These are phyloP conservation scores for Linnemannia zychae DNA, from an alignment of 192 early-diverging fungal genomes.

Conservation along the genomic window DNA sequence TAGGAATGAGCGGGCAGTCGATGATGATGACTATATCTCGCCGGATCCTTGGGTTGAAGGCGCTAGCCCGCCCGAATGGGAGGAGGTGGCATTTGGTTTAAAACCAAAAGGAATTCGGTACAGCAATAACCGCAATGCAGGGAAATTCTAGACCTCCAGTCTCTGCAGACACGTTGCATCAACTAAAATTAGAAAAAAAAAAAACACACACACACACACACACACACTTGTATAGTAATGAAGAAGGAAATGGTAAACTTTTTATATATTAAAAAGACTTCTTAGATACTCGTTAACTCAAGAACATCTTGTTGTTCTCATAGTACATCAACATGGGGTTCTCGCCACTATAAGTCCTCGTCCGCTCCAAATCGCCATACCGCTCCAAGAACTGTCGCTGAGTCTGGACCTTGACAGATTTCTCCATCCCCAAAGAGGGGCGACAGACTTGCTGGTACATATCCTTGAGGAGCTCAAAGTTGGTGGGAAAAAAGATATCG, in stretches of 20 bases:
- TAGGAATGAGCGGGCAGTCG: not conserved
- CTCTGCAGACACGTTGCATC: too few relatives aligned
- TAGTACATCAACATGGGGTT: slow-evolving; percentile 97
- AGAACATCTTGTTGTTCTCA: slow-evolving; percentile 84
- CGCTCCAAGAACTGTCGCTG: slow-evolving; percentile 85
- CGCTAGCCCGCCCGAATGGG: not conserved
- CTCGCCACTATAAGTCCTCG: slow-evolving; percentile 88
- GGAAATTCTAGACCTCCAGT: too few relatives aligned
- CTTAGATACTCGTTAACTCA: slow-evolving; percentile 57
- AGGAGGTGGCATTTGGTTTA: not conserved
- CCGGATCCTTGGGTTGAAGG: not conserved
- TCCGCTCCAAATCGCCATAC: slow-evolving; percentile 82
- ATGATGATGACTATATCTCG: not conserved
- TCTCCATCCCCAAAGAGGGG: slow-evolving; percentile 54
- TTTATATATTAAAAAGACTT: not conserved
- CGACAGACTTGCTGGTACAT: slow-evolving; percentile 82
- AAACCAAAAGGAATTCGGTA: not conserved
- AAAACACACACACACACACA: too few relatives aligned
- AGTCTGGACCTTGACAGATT: slow-evolving; percentile 69
- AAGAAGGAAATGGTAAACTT: not conserved
- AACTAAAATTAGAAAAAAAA: too few relatives aligned
- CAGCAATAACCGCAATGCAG: not conserved
- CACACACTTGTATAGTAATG: too few relatives aligned
- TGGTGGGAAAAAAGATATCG: slow-evolving; percentile 99
- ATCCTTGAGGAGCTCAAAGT: slow-evolving; percentile 88